Evolutionary conservation across 164 flowering plant species (phyloP).

Genomic region (Vitis rupestris): DNA sequence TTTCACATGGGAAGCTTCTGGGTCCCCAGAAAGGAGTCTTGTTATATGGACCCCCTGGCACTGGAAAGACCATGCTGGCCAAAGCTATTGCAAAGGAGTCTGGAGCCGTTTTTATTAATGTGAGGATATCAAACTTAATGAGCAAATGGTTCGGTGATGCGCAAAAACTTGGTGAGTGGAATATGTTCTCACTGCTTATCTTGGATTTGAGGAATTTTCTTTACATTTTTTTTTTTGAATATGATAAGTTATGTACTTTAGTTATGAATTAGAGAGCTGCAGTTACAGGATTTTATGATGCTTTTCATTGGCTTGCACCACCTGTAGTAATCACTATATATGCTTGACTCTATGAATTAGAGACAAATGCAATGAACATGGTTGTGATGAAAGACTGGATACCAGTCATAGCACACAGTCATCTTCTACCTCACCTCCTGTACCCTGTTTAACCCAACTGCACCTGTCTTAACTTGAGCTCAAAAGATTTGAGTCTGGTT

Average conservation of each 20-base stretch:
- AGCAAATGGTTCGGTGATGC: conserved; percentile 99
- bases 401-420: no score
- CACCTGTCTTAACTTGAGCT: no score
- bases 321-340: no score
- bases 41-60: conserved; percentile 79
- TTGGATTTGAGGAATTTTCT: neutral
- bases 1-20: conserved; percentile 76
- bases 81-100: conserved; percentile 93
- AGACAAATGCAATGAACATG: no score
- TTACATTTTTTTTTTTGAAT: neutral
- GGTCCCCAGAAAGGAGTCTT: conserved; percentile 86
- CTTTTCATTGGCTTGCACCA: neutral
- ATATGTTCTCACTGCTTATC: neutral
- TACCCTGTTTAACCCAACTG: no score
- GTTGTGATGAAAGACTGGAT: no score
- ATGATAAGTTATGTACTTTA: no score
- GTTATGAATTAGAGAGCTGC: no score
- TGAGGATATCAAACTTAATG: conserved; percentile 81
- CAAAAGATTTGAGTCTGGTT: no score
- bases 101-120: conserved; percentile 88
- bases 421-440: no score
- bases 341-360: no score
- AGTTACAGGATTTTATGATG: no score
- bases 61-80: conserved; percentile 86
- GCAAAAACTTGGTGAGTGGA: conserved; percentile 75